phyloP scores from a whole-genome alignment of 2,329 filamentous ascomycete species.

The Oidium heveae region DNA sequence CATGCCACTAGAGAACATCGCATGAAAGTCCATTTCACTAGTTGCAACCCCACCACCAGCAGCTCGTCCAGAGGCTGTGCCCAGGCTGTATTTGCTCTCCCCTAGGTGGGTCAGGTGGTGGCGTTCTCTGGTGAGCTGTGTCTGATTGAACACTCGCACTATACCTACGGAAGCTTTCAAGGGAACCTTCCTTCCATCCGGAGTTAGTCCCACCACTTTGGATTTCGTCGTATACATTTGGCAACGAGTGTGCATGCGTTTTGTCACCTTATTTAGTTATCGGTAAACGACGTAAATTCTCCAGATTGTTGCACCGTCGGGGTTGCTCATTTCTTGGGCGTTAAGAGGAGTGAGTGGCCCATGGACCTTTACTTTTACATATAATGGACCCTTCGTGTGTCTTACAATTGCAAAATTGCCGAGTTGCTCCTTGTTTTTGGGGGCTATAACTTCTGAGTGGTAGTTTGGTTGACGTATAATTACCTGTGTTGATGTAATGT shows the following conservation, averaged over 20 bases:
- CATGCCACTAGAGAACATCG: not conserved
- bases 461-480: not conserved
- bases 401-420: not conserved
- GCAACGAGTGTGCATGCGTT: not conserved
- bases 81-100: slow-evolving; percentile 23
- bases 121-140: not conserved
- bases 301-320: not conserved
- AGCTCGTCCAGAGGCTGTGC: slow-evolving; percentile 55
- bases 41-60: slow-evolving; percentile 16
- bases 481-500: not conserved
- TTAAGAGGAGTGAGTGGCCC: not conserved
- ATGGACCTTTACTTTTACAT: not conserved
- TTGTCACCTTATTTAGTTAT: not conserved
- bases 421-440: not conserved
- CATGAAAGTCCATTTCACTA: not conserved
- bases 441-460: not conserved
- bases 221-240: not conserved
- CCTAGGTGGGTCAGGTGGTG: not conserved
- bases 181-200: too few relatives aligned
- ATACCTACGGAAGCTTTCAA: not conserved
- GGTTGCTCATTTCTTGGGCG: not conserved
- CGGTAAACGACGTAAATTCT: not conserved
- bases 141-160: not conserved
- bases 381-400: not conserved
- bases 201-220: too few relatives aligned